Evolutionary conservation across 2,329 filamentous ascomycete genomes (phyloP), one percentile per base, ranked within the genome.

Genomic region (Fusarium sp.): DNA sequence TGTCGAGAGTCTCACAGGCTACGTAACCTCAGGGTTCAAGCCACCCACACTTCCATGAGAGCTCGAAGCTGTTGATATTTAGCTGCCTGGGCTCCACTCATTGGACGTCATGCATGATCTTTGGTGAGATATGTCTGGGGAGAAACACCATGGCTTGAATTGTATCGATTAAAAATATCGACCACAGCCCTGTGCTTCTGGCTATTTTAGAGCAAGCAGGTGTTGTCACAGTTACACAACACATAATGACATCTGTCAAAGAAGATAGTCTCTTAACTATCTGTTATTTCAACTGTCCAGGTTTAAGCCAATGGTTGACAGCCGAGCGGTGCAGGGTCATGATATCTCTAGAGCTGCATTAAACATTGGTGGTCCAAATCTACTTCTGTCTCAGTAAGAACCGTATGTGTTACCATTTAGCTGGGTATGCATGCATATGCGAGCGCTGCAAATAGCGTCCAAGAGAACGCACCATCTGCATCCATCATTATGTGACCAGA

Each of bases 1-100:
- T 14, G 17, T n/a, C 22, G 30, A 56, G 56, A 51, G 50, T 57
- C 33, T 50, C 48, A 44, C 45, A 50, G 56, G 25, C 55, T 66
- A 65, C 49, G 49, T 55, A 37, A 37, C 35, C 35, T 37, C 61
- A 65, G 65, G 59, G 65, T 67, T 67, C 58, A 56, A 67, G 65
- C 65, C 64, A 67, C 60, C 33, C 45, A 51, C 23, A 35, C 30
- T 33, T n/a, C n/a, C n/a, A n/a, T 19, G 51, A 30, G 27, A 63
- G 44, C 58, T 63, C 45, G 37, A 27, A 68, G 65, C 59, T 68
- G 45, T 59, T 22, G 45, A 64, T 68, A 41, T 39, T 35, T 27
- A 49, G 44, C 40, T 48, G 37, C 39, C 44, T 43, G 48, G 46
- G 54, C 65, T 65, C 52, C 62, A 65, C 61, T 39, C 53, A 49